phyloP scores from a whole-genome alignment of 495 filamentous ascomycete genomes.

The Diplogelasinospora grovesii region DNA sequence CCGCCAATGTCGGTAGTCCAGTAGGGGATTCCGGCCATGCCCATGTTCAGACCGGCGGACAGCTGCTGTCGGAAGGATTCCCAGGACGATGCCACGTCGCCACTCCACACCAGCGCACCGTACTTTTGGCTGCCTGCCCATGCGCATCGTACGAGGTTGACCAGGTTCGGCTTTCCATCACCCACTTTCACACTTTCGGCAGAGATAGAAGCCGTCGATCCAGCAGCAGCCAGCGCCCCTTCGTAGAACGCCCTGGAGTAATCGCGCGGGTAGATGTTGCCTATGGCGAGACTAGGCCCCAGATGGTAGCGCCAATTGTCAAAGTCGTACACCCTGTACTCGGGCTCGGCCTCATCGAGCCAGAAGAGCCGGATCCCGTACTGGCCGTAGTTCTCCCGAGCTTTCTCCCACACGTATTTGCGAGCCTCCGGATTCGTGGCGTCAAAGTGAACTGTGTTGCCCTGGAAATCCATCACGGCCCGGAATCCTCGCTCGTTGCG shows the following conservation, averaged over 20 bases:
- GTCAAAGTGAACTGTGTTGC: constrained; percentile 50
- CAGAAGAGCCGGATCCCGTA: constrained; percentile 54
- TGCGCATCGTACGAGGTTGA: constrained; percentile 52
- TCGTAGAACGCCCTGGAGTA: constrained; percentile 53
- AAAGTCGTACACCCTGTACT: constrained; percentile 53
- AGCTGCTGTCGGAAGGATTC: constrained; percentile 48
- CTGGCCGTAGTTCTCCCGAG: constrained; percentile 48
- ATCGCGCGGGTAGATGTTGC: constrained; percentile 50
- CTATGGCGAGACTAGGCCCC: constrained; percentile 45
- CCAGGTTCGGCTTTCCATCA: too few species aligned
- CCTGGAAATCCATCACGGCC: constrained; percentile 46
- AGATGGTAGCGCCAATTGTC: constrained; percentile 52
- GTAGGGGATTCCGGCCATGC: constrained; percentile 51
- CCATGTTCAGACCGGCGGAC: constrained; percentile 52
- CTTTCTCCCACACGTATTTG: constrained; percentile 47
- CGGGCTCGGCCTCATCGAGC: constrained; percentile 57
- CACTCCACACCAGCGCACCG: constrained; percentile 54
- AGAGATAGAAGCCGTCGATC: too few species aligned
- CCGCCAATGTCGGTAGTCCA: constrained; percentile 57
- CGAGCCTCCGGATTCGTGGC: constrained; percentile 49
- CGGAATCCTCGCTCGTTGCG: constrained; percentile 47
- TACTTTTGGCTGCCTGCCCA: constrained; percentile 56
- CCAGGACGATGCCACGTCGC: constrained; percentile 54
- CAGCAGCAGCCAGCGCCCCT: constrained; percentile 41
- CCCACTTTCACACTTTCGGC: too few species aligned